phyloP scores from a whole-genome alignment of 306 rosid species.

The Cucurbita pepo region DNA sequence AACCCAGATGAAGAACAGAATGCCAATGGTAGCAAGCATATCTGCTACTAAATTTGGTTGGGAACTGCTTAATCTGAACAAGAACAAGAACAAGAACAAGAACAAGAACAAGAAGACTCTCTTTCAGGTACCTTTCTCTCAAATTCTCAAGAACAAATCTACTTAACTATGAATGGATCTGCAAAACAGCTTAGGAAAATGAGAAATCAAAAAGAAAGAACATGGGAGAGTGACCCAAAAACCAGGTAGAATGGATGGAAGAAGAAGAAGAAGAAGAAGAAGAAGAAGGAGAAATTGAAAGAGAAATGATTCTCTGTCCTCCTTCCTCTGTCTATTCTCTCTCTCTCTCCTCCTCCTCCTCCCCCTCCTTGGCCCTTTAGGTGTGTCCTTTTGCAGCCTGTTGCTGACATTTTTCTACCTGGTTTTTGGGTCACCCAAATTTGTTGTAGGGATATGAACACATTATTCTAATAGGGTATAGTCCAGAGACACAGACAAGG shows the following conservation, averaged over 20 bases:
- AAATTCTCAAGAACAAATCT: conserved; percentile 14
- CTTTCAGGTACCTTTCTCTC: conserved; percentile 13
- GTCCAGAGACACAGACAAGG: conserved; percentile 1
- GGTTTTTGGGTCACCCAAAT: neutral
- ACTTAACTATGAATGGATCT: neutral
- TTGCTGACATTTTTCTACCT: neutral
- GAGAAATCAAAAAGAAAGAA: neutral
- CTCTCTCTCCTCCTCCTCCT: neutral
- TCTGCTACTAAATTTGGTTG: conserved; percentile 19
- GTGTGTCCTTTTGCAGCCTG: neutral
- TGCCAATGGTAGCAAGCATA: conserved; percentile 43
- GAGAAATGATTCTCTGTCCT: neutral
- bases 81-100: neutral
- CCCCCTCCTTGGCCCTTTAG: neutral
- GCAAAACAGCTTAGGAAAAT: conserved; percentile 11
- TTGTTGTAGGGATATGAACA: neutral
- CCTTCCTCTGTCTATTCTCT: neutral
- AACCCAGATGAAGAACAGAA: conserved; percentile 61
- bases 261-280: neutral
- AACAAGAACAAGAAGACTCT: conserved; percentile 1
- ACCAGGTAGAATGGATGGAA: neutral
- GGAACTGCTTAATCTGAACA: neutral
- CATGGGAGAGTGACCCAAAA: neutral
- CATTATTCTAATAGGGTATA: neutral
- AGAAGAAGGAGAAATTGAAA: conserved; percentile 1